These are phyloP conservation scores for Priceomyces castillae DNA, from an alignment of 805 yeast genomes.

Conservation along the genomic window DNA sequence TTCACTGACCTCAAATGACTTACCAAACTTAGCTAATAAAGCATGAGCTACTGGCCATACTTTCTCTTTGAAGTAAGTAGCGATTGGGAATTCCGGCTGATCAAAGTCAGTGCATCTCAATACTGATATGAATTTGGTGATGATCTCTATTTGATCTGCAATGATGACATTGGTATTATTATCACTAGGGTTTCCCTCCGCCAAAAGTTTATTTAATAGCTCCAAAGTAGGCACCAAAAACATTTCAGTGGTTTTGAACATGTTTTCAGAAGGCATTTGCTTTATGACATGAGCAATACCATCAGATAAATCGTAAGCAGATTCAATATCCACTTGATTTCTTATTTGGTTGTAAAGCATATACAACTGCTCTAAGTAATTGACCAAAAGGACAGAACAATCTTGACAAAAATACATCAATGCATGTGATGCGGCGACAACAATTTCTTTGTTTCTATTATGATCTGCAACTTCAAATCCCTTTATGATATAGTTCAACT, in stretches of 20 bases:
- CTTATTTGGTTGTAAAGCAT: slow-evolving; percentile 61
- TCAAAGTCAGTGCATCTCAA: slow-evolving; percentile 48
- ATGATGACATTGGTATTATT: slow-evolving; percentile 41
- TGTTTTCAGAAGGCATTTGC: slow-evolving; percentile 52
- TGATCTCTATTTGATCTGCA: slow-evolving; percentile 73
- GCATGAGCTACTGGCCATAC: slow-evolving; percentile 58
- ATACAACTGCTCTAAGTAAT: slow-evolving; percentile 71
- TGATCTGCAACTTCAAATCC: slow-evolving; percentile 51
- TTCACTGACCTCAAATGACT: slow-evolving; percentile 66
- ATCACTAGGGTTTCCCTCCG: slow-evolving; percentile 13
- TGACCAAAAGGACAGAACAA: slow-evolving; percentile 64
- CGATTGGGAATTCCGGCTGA: slow-evolving; percentile 47
- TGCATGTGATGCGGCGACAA: slow-evolving; percentile 89
- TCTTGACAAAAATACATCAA: slow-evolving; percentile 93
- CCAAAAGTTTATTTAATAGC: slow-evolving; percentile 32
- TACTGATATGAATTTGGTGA: slow-evolving; percentile 57
- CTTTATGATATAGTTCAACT: slow-evolving; percentile 75
- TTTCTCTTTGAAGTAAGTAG: slow-evolving; percentile 48
- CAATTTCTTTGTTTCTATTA: slow-evolving; percentile 43
- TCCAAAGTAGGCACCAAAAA: slow-evolving; percentile 67
- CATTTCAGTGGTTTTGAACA: slow-evolving; percentile 53
- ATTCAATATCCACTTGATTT: slow-evolving; percentile 57
- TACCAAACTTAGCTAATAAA: slow-evolving; percentile 54
- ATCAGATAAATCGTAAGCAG: slow-evolving; percentile 78
- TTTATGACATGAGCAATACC: slow-evolving; percentile 84